These are phyloP conservation scores for Boletus reticuloceps DNA, from an alignment of 768 basidiomycete species.

Conservation along the genomic window DNA sequence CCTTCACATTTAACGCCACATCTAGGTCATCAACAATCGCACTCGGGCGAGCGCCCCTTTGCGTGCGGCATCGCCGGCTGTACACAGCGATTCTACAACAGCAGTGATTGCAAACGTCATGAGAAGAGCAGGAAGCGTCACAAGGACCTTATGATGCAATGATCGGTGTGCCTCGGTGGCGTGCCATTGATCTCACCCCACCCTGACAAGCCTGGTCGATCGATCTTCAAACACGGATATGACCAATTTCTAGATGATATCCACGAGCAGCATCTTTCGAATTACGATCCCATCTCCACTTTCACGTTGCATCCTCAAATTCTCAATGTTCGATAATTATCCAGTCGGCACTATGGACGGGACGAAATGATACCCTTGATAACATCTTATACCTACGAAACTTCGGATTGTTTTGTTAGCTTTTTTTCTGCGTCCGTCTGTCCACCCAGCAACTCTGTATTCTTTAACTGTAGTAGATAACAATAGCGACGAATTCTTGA, in stretches of 20 bases:
- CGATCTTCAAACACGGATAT: conserved; percentile 17
- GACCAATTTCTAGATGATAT: conserved; percentile 1
- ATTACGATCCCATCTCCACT: conserved; percentile 7
- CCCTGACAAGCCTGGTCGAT: conserved; percentile 7
- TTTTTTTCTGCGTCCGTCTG: neutral
- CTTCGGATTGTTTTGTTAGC: conserved; percentile 11
- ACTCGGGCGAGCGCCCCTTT: conserved; percentile 27
- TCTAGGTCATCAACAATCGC: conserved; percentile 29
- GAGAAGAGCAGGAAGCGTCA: conserved; percentile 34
- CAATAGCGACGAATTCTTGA: neutral
- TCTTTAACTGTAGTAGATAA: conserved; percentile 3
- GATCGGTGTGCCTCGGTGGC: conserved; percentile 12
- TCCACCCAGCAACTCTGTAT: conserved; percentile 7
- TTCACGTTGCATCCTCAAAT: conserved; percentile 7
- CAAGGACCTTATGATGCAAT: conserved; percentile 12
- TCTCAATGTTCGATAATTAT: neutral
- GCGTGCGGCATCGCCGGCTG: conserved; percentile 26
- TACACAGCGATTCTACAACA: conserved; percentile 29
- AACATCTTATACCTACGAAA: conserved; percentile 13
- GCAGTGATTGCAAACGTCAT: conserved; percentile 33
- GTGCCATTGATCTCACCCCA: neutral
- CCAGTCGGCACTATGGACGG: conserved; percentile 1
- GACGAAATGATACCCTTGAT: conserved; percentile 20
- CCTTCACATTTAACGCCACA: conserved; percentile 3
- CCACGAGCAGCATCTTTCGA: neutral